phyloP scores from a whole-genome alignment of 441 rosid species.

The Corymbia calophylla region DNA sequence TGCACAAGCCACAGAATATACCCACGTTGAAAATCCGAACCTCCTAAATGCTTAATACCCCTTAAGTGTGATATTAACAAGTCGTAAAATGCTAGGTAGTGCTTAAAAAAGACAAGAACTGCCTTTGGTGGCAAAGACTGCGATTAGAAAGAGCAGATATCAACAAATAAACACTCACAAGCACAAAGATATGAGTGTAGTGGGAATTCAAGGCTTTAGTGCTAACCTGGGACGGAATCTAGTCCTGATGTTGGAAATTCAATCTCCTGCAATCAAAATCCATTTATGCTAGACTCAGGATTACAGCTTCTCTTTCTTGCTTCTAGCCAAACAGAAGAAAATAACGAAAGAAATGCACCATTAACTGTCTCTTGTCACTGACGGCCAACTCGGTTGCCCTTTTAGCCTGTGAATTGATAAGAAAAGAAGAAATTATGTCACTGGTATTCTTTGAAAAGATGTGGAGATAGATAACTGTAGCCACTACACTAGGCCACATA shows the following conservation, averaged over 20 bases:
- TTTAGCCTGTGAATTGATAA: constrained; percentile 45
- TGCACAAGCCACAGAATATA: neutral
- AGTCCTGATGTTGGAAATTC: constrained; percentile 97
- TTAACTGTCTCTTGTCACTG: constrained; percentile 55
- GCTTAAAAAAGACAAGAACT: neutral
- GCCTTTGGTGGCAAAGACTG: neutral
- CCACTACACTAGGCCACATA: neutral
- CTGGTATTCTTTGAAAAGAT: neutral
- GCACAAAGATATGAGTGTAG: neutral
- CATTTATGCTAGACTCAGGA: constrained; percentile 11
- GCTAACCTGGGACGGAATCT: constrained; percentile 77
- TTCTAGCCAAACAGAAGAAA: constrained; percentile 3
- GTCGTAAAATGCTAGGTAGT: neutral
- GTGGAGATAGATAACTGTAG: neutral
- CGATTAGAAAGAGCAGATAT: neutral
- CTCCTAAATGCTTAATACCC: neutral
- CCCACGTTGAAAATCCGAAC: too few species aligned
- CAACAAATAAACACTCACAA: neutral
- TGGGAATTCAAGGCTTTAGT: neutral
- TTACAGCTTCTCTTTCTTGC: neutral
- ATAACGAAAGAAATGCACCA: constrained; percentile 46
- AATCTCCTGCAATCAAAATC: constrained; percentile 58
- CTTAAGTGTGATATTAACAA: neutral
- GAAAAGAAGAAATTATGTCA: constrained; percentile 3
- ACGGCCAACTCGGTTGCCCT: constrained; percentile 61